A percentile compares a stretch with the other conserved stretches of the same genome.
Evolutionary conservation across 768 basidiomycete species (phyloP).

Genomic region (Suillus americanus): DNA sequence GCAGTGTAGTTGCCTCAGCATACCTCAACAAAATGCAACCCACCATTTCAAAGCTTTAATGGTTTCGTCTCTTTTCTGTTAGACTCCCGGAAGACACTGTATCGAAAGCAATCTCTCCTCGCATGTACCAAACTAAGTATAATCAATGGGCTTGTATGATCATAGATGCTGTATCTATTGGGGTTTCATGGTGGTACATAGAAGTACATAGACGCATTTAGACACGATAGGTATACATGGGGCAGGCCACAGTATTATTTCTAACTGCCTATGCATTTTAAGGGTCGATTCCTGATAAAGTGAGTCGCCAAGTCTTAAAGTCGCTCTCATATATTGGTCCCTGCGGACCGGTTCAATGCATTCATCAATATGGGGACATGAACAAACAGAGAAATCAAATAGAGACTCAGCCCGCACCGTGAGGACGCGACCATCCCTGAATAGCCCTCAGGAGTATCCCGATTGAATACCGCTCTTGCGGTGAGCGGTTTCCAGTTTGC

Average conservation of each 20-base stretch:
- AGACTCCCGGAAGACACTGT: neutral
- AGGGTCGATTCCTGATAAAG: neutral
- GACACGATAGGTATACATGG: neutral
- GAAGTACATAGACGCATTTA: neutral
- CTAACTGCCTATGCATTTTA: neutral
- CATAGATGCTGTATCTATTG: conserved; percentile 4
- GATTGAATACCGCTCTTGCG: neutral
- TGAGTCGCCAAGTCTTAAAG: neutral
- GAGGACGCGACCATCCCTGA: neutral
- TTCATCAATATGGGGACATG: neutral
- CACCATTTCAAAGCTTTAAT: conserved; percentile 44
- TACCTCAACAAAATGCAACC: conserved; percentile 78
- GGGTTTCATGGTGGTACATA: neutral
- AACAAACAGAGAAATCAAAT: neutral
- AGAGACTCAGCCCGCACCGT: neutral
- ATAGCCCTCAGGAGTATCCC: neutral
- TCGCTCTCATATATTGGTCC: neutral
- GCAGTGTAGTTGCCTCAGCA: conserved; percentile 62
- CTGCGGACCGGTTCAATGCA: neutral
- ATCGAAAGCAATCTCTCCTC: neutral
- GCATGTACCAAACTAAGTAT: neutral
- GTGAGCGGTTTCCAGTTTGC: conserved; percentile 1
- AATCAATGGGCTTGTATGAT: neutral
- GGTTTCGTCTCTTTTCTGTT: conserved; percentile 7
- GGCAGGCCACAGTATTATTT: neutral